Base-by-base conservation (phyloP, 2,329 filamentous ascomycete genomes). In the Trichoderma lentiforme region DNA sequence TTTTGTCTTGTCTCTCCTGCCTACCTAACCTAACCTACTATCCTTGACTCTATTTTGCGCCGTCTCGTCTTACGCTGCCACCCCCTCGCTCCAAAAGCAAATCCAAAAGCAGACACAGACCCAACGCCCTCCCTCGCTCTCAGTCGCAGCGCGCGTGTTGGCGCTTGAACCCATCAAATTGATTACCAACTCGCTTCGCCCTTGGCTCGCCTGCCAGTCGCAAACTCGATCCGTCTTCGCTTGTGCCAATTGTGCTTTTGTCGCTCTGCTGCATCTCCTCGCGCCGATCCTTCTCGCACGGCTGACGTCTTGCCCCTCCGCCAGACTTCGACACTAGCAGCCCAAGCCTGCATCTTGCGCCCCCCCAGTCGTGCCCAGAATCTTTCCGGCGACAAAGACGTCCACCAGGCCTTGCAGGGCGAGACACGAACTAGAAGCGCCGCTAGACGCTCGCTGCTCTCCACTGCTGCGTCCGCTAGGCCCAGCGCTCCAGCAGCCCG, bases 261-360 rank as follows among this genome's bases (percentile, higher is more conserved):
- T 14, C 36, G 34, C 61, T 9, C 12, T n/a, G 14, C 24, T 28
- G 21, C 61, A 36, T 36, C 34, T 36, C 71, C 28, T 64, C n/a
- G 43, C 63, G 71, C 68, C 62, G 71, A 73, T 73, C 67, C 67
- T 58, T 57, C 26, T 58, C 64, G 64, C 64, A 57, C 51, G 71
- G 71, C 71, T 73, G 71, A 73, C 68, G 67, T 67, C 71, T 72
- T 66, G 51, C 71, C 61, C 71, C 68, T 71, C 71, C 68, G 57
- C 57, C 56, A 30, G 32, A 32, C 56, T 30, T 30, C 56, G 56
- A 21, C 28, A 58, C 56, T 58, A 58, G 56, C 15, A 71, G 71
- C 67, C 67, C 39, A 70, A 58, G 71, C 57, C 71, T 72, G 71
- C 39, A 69, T 61, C 39, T 67, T 58, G 64, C 39, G 65, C 32